A percentile compares a stretch with the other conserved stretches of the same genome.
Evolutionary conservation across 2,329 filamentous ascomycete species (phyloP).

Genomic region (Paraphaeosphaeria sporulosa): DNA sequence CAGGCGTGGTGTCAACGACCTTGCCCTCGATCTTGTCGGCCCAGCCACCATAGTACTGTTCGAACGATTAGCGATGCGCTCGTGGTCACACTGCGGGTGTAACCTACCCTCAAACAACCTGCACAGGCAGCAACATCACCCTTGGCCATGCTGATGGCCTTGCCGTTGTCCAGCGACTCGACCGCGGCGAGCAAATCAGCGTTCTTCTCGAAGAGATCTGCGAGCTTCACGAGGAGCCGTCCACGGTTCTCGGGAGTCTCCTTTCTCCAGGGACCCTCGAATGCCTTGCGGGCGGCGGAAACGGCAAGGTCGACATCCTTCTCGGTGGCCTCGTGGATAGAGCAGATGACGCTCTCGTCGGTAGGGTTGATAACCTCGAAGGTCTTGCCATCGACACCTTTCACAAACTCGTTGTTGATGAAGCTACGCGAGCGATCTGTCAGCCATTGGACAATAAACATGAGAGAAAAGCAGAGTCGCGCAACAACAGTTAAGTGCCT

Average conservation of each 20-base stretch:
- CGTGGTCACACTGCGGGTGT: not conserved
- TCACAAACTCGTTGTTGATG: conserved; percentile 93
- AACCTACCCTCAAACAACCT: conserved; percentile 68
- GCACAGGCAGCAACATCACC: conserved; percentile 75
- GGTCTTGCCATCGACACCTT: conserved; percentile 83
- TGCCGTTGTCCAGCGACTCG: conserved; percentile 89
- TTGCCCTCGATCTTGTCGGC: conserved; percentile 92
- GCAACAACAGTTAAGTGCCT: not conserved
- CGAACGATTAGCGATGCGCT: not conserved
- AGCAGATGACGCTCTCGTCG: conserved; percentile 83
- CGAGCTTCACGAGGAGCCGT: conserved; percentile 75
- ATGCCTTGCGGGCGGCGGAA: conserved; percentile 82
- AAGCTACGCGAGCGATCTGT: conserved; percentile 62
- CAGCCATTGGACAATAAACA: conserved; percentile 20
- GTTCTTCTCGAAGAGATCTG: conserved; percentile 82
- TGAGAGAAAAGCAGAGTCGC: conserved; percentile 13
- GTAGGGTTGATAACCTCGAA: conserved; percentile 92
- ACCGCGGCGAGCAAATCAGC: conserved; percentile 77
- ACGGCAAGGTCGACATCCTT: conserved; percentile 86
- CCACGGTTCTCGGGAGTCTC: conserved; percentile 76
- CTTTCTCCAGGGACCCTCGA: conserved; percentile 74
- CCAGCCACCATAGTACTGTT: conserved; percentile 81
- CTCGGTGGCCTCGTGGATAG: conserved; percentile 84
- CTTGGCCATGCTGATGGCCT: conserved; percentile 78
- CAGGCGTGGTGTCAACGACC: conserved; percentile 79